Conservation (phyloP, 2,329 filamentous ascomycete genomes). For the Thielaviopsis populi region DNA sequence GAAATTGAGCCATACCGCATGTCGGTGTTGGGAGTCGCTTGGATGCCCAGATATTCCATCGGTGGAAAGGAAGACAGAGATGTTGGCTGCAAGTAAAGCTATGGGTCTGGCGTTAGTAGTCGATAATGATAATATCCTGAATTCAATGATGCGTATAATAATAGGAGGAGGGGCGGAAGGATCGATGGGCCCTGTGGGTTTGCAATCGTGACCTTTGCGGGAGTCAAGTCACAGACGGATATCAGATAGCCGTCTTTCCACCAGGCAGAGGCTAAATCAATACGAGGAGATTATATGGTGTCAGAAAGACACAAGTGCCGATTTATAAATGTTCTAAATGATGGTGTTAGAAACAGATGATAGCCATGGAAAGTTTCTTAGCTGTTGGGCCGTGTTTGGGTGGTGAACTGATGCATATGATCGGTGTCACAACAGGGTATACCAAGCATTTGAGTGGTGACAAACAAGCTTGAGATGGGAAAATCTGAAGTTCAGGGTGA, state of each 20-base stretch:
- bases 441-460: neutral
- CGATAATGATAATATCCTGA: neutral
- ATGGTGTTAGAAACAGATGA: neutral
- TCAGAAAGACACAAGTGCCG: neutral
- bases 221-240: neutral
- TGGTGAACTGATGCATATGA: neutral
- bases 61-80: constrained; percentile 22
- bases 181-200: neutral
- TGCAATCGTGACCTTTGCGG: neutral
- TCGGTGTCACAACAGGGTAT: constrained; percentile 3
- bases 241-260: neutral
- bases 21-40: constrained; percentile 32
- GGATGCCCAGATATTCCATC: constrained; percentile 39
- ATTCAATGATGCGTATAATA: neutral
- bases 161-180: neutral
- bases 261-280: neutral
- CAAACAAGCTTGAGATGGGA: neutral
- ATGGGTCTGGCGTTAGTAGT: neutral
- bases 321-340: neutral
- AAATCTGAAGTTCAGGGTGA: neutral
- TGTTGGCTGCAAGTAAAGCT: neutral
- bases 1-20: constrained; percentile 35
- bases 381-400: neutral
- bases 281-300: neutral
- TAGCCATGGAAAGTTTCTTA: neutral